Conservation (phyloP, 441 rosid species). For the Viola pubescens region DNA sequence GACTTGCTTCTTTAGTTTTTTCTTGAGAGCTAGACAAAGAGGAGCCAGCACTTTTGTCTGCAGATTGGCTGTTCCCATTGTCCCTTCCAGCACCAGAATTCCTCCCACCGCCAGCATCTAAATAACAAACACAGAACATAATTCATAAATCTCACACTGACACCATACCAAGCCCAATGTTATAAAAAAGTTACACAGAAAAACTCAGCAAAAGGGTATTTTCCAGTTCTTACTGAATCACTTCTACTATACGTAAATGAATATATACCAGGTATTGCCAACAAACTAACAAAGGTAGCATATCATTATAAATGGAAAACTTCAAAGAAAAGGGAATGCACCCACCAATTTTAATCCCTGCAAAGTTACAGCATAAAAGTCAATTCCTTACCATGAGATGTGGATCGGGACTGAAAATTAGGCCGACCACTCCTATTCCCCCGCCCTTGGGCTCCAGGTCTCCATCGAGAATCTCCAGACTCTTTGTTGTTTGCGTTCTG, state of each 20-base stretch:
- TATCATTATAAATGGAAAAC: slow-evolving; percentile 9
- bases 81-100: slow-evolving; percentile 39
- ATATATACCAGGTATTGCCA: background rate
- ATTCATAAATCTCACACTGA: slow-evolving; percentile 1
- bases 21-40: slow-evolving; percentile 39
- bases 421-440: slow-evolving; percentile 59
- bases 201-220: background rate
- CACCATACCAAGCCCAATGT: background rate
- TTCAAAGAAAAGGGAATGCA: slow-evolving; percentile 10
- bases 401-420: slow-evolving; percentile 41
- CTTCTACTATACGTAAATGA: too few species aligned
- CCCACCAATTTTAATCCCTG: slow-evolving; percentile 14
- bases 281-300: slow-evolving; percentile 4
- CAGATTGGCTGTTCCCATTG: slow-evolving; percentile 43
- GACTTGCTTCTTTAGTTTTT: slow-evolving; percentile 39
- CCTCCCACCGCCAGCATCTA: slow-evolving; percentile 66
- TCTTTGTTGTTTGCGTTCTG: slow-evolving; percentile 62
- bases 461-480: slow-evolving; percentile 65
- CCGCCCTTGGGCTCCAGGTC: slow-evolving; percentile 49
- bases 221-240: too few species aligned
- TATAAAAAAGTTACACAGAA: background rate
- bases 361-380: background rate
- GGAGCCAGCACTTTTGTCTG: slow-evolving; percentile 42
- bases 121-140: slow-evolving; percentile 17
- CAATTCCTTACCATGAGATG: slow-evolving; percentile 50